Conservation (phyloP, 169 alveolate genomes). For the Eimeria tenella region DNA sequence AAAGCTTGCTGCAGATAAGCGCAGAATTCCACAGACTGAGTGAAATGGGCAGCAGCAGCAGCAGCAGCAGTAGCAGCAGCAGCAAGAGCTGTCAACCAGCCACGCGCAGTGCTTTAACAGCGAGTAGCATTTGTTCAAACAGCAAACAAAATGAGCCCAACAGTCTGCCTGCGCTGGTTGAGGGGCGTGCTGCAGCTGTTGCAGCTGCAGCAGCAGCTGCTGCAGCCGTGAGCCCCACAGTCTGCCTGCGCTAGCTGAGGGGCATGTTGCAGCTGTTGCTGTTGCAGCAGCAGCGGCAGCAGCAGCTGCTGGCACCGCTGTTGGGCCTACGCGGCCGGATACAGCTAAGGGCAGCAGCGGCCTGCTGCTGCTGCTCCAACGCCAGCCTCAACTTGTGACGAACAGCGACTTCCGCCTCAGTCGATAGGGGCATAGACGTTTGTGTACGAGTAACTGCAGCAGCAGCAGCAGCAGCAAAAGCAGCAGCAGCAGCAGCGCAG, state of each 20-base stretch:
- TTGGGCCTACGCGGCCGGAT: not conserved
- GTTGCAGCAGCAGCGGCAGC: constrained; percentile 32
- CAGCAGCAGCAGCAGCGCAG: no score
- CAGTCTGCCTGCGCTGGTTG: not conserved
- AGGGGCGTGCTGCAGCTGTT: constrained; percentile 10
- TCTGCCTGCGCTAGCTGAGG: not conserved
- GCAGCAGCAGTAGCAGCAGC: not conserved
- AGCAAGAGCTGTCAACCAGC: not conserved
- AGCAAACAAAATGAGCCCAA: not conserved
- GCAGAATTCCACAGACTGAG: no score
- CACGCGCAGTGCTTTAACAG: not conserved
- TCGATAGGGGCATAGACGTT: constrained; percentile 36
- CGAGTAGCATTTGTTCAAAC: not conserved
- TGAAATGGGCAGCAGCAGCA: not conserved
- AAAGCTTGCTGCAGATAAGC: no score
- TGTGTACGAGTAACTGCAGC: constrained; percentile 42
- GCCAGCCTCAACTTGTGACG: not conserved
- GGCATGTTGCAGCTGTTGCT: not conserved
- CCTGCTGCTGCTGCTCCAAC: not conserved
- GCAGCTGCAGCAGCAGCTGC: not conserved
- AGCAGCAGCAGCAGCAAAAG: not conserved
- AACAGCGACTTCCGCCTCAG: not conserved
- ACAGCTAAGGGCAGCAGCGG: not conserved
- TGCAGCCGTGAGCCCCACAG: not conserved
- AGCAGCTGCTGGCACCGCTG: not conserved